phyloP scores from a whole-genome alignment of 83 land plant species.

The Thuja plicata region DNA sequence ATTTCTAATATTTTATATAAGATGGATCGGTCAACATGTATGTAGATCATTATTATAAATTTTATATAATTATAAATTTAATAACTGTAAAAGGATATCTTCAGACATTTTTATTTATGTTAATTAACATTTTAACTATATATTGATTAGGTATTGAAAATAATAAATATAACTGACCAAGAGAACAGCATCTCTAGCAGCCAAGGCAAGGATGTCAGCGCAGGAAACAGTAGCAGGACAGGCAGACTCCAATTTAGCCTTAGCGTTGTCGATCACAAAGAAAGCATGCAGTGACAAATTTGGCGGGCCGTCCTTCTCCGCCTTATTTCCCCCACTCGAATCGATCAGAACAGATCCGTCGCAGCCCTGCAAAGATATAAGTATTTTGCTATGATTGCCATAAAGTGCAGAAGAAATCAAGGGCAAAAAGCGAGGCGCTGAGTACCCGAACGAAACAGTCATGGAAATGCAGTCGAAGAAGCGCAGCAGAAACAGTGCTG shows the following conservation, averaged over 20 bases:
- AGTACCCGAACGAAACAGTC: conserved; percentile 74
- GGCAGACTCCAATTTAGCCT: conserved; percentile 36
- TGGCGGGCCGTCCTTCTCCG: conserved; percentile 52
- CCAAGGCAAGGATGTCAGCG: conserved; percentile 63
- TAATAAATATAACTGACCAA: conserved; percentile 10
- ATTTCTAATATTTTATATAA: no score
- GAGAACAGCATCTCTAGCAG: conserved; percentile 60
- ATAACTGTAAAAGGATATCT: no score
- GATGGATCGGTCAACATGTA: no score
- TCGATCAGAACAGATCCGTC: conserved; percentile 62
- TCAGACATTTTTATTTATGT: no score
- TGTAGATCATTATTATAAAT: no score
- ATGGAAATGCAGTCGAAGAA: conserved; percentile 77
- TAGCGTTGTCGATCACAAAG: conserved; percentile 58
- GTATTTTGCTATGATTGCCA: no score
- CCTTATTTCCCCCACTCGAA: conserved; percentile 31
- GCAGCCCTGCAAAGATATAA: conserved; percentile 41
- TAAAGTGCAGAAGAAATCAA: no score
- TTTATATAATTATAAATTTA: no score
- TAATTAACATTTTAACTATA: no score
- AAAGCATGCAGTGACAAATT: conserved; percentile 45
- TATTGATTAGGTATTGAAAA: no score
- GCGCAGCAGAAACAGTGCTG: conserved; percentile 54
- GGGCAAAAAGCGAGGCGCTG: no score
- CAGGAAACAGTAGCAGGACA: conserved; percentile 67